Evolutionary conservation across 129 eudicot genomes (phyloP).

Genomic region (Smallanthus sonchifolius): DNA sequence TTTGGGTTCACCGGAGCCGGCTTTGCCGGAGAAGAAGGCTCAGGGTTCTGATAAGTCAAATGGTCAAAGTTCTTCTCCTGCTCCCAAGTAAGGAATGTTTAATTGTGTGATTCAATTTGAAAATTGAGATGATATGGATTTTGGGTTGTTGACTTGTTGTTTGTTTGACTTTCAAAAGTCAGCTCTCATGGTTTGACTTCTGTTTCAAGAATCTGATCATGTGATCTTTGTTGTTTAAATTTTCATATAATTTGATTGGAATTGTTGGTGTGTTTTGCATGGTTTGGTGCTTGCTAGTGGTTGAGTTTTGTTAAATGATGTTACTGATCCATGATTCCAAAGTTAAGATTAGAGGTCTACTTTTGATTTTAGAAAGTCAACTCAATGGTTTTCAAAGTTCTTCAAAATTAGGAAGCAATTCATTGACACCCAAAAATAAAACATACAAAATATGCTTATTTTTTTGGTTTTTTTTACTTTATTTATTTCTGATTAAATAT

Average conservation of each 20-base stretch:
- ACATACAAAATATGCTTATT: not conserved
- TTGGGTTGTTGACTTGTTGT: slow-evolving; percentile 6
- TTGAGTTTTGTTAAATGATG: slow-evolving; percentile 9
- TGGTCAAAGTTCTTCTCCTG: slow-evolving; percentile 40
- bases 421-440: not conserved
- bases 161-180: slow-evolving; percentile 25
- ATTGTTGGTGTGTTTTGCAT: not conserved
- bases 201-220: slow-evolving; percentile 18
- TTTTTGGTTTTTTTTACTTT: not conserved
- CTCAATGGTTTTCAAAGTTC: not conserved
- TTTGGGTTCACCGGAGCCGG: not conserved
- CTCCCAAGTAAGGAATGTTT: slow-evolving; percentile 50
- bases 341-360: not conserved
- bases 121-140: not conserved
- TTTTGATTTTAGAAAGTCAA: slow-evolving; percentile 9
- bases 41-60: slow-evolving; percentile 19
- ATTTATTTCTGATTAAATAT: not conserved
- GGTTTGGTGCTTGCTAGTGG: not conserved
- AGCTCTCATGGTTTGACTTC: not conserved
- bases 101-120: not conserved
- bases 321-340: slow-evolving; percentile 1
- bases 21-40: slow-evolving; percentile 33
- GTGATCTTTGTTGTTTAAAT: not conserved
- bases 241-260: too few species aligned
- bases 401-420: not conserved